Conservation (phyloP, 345 rosid genomes). For the Acer saccharum region DNA sequence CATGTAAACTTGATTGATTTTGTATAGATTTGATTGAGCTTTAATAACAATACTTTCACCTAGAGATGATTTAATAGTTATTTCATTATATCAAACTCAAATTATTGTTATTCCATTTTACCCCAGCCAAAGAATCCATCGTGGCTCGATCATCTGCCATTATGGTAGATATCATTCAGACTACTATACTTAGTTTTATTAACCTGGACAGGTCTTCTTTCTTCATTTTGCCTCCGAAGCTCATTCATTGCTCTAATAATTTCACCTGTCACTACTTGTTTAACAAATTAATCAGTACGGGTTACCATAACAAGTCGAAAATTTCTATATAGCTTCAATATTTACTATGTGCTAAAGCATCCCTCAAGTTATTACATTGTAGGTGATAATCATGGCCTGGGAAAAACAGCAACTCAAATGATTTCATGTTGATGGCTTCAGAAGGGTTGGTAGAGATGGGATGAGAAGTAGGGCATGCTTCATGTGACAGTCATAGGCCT, state of each 20-base stretch:
- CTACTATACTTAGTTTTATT: too few relatives aligned
- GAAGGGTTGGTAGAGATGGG: background rate
- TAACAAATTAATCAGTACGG: background rate
- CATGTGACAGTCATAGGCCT: background rate
- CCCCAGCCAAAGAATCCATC: background rate
- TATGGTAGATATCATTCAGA: too few relatives aligned
- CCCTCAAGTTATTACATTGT: background rate
- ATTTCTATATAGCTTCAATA: background rate
- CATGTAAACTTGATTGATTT: background rate
- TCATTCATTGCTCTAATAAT: too few relatives aligned
- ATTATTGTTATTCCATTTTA: background rate
- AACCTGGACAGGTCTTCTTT: too few relatives aligned
- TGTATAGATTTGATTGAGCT: background rate
- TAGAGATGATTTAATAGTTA: background rate
- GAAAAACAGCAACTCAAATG: background rate
- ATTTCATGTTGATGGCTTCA: background rate
- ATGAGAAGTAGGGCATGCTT: background rate
- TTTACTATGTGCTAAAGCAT: background rate
- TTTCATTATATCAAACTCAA: background rate
- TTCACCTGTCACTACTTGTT: background rate
- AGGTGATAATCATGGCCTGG: background rate
- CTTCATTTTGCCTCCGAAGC: too few relatives aligned
- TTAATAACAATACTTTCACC: background rate
- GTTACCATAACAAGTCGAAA: background rate
- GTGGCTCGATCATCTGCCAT: background rate